Evolutionary conservation across 2,329 filamentous ascomycete species (phyloP), one percentile per base, ranked within the genome.

Genomic region (Tolypocladium tropicale): DNA sequence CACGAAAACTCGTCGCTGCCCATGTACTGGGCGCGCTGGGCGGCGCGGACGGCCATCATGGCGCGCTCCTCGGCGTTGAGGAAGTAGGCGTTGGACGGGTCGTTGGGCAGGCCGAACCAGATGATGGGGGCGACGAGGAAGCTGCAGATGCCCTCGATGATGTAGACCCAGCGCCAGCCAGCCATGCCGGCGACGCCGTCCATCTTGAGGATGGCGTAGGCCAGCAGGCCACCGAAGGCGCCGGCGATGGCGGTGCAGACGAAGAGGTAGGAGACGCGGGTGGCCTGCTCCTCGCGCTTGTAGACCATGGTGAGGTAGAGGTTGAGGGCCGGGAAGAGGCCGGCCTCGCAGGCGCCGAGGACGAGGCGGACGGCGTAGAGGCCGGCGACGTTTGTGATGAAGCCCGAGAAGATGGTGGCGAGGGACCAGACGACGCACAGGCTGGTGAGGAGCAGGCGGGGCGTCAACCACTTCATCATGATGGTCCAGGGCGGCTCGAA

Each of bases 231-330:
- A 4, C 67, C 68, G 49, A 70, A 70, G 75, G 75, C 72, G 0
- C 74, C 76, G 0, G 74, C 68, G 28, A 77, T 61, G 5, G 80
- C 81, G n/a, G 77, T 77, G 54, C 73, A 81, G 52, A 76, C 78
- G 53, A 67, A 60, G 18, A 67, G 59, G 53, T 78, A 74, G 0
- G 79, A 79, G 6, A 82, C 77, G 3, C 81, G 72, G 16, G 78
- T 74, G 2, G 76, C 78, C 78, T 79, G 72, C 64, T 85, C 81
- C 3, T 78, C 75, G 6, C 75, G 72, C 21, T 77, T 76, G 49
- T 67, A 68, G 4, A 66, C 59, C 56, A 64, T 63, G 30, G 62
- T 65, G 28, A 67, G 61, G 53, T 66, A 67, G 16, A 64, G 10
- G 56, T 60, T 64, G 9, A 67, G 59, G 11, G 58, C 59, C n/a